Evolutionary conservation across 768 basidiomycete genomes (phyloP), one percentile per base, ranked within the genome.

Genomic region (Dacryopinax spathularia): DNA sequence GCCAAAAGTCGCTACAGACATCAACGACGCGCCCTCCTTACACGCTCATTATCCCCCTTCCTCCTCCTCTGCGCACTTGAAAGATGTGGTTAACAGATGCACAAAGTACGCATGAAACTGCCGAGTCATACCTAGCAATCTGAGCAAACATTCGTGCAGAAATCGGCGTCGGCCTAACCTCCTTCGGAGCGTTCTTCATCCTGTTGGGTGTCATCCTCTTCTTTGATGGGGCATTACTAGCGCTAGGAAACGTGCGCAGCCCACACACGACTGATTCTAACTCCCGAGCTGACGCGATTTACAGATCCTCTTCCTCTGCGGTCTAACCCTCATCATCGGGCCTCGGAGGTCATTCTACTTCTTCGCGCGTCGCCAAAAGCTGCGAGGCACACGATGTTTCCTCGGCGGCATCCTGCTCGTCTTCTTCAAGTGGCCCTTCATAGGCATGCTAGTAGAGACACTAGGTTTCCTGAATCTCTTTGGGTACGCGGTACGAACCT

Each of bases 391-490:
- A 4, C 66, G 81, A 59, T 93, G 91, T 73, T 95, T 95, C 79
- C 72, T 95, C 37, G 89, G 89, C 33, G 92, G 92, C 16, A 87
- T 98, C 67, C 72, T 91, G 16, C 85, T 99, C 66, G 93, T 98
- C 16, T 99, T 99, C 75, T 68, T 89, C 73, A 97, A 94, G 74
- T 90, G 92, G 84, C 93, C 95, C 0, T 92, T 96, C 75, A 75
- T 92, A 66, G 96, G 96, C 36, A 86, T 98, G 77, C 72, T 91
- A 60, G 84, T 99, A 44, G 95, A 99, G 76, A 91, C 87, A 6
- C 92, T 98, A 73, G 96, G 96, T 20, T 99, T 99, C 78, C 76
- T 98, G 70, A 97, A 96, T 73, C 80, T 99, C 41, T 99, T 99
- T 71, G 95, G 95, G 95, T 98, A 72, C 62, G 81, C 75, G 65